These are phyloP conservation scores for Paxillus rubicundulus DNA, from an alignment of 768 basidiomycete species.

Conservation along the genomic window DNA sequence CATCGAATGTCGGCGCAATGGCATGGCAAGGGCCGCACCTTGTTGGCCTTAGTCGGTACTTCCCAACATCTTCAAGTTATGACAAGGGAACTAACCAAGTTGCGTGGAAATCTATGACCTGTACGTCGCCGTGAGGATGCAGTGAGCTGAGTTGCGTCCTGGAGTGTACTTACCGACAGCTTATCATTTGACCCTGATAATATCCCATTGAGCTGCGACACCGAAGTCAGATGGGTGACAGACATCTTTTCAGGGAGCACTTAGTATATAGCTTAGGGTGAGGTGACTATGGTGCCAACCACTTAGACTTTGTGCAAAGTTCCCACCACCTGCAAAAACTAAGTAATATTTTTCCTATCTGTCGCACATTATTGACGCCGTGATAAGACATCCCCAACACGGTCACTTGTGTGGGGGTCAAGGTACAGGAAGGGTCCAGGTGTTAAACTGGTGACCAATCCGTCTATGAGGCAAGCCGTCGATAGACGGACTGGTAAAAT, in stretches of 20 bases:
- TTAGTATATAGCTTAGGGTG: no score
- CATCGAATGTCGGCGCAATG: conserved; percentile 75
- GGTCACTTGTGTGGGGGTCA: no score
- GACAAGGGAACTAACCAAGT: conserved; percentile 52
- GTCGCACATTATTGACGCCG: no score
- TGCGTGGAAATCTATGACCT: conserved; percentile 89
- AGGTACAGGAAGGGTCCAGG: no score
- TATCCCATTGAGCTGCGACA: conserved; percentile 60
- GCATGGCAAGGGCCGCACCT: conserved; percentile 88
- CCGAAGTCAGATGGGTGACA: conserved; percentile 59
- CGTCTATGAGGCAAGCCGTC: no score
- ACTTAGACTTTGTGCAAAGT: no score
- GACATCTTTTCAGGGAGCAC: conserved; percentile 39
- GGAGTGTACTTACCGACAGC: conserved; percentile 48
- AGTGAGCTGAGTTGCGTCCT: not conserved
- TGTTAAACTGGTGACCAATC: no score
- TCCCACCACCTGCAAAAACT: no score
- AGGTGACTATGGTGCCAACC: no score
- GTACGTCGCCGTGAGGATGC: not conserved
- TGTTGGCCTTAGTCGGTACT: conserved; percentile 10
- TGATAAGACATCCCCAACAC: no score
- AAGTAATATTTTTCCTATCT: no score
- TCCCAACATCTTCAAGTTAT: conserved; percentile 1
- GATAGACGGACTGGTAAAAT: no score
- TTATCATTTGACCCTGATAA: conserved; percentile 60